phyloP scores from a whole-genome alignment of 2,329 filamentous ascomycete species.

The Hirsutella minnesotensis region DNA sequence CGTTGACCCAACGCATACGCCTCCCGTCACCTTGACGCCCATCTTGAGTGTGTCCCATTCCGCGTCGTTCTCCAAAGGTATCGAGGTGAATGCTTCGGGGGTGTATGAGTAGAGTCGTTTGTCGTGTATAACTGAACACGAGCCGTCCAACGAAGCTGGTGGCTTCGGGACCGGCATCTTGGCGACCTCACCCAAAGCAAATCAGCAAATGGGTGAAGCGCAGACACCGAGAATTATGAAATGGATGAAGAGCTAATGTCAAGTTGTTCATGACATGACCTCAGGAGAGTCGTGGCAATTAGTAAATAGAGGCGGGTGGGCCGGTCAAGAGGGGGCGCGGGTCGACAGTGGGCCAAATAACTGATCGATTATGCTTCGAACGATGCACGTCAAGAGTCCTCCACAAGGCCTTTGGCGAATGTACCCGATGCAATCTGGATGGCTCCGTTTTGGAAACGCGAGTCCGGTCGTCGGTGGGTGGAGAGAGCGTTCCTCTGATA shows the following conservation, averaged over 20 bases:
- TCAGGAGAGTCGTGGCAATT: background rate
- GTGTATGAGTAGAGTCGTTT: constrained; percentile 81
- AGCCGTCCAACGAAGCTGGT: constrained; percentile 55
- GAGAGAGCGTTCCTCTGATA: too few relatives aligned
- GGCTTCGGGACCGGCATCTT: constrained; percentile 65
- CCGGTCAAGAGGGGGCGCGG: background rate
- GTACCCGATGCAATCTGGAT: too few relatives aligned
- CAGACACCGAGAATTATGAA: background rate
- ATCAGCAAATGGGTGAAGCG: background rate
- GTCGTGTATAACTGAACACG: constrained; percentile 72
- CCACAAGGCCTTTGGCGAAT: too few relatives aligned
- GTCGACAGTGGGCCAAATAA: background rate
- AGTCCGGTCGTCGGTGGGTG: too few relatives aligned
- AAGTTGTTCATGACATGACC: constrained; percentile 2
- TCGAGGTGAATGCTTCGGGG: constrained; percentile 59
- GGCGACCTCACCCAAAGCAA: constrained; percentile 6
- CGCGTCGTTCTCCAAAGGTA: constrained; percentile 56
- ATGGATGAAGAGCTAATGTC: background rate
- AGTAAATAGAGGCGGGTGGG: background rate
- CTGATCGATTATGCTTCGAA: background rate
- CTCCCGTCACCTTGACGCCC: constrained; percentile 62
- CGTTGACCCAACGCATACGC: constrained; percentile 62
- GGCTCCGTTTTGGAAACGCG: too few relatives aligned
- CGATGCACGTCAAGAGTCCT: too few relatives aligned
- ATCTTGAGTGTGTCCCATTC: constrained; percentile 56